Conservation (phyloP, 768 basidiomycete genomes). For the Trametes maxima region DNA sequence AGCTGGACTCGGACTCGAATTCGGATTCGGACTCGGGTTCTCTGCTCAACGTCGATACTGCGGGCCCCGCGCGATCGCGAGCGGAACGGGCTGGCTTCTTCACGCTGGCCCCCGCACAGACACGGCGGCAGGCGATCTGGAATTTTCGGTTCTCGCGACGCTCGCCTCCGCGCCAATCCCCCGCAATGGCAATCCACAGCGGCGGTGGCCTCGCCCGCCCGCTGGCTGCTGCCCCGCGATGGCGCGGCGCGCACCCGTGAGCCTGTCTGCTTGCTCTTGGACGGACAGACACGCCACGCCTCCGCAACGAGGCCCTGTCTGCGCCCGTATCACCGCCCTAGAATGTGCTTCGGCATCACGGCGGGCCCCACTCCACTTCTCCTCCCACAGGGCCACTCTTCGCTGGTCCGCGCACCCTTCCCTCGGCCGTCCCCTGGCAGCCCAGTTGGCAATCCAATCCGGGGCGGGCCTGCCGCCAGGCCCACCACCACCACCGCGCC, state of each 20-base stretch:
- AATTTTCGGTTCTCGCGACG: not conserved
- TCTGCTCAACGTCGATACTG: not conserved
- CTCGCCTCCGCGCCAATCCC: not conserved
- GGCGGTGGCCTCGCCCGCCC: too few relatives aligned
- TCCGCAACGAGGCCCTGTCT: slow-evolving; percentile 13
- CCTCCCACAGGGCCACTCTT: slow-evolving; percentile 14
- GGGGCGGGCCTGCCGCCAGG: not conserved
- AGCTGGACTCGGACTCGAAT: too few relatives aligned
- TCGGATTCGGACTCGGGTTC: not conserved
- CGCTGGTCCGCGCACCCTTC: not conserved
- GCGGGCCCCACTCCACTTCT: slow-evolving; percentile 7
- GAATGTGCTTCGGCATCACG: slow-evolving; percentile 12
- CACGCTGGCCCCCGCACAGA: not conserved
- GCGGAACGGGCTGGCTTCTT: not conserved
- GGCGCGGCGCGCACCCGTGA: not conserved
- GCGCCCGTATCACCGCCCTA: slow-evolving; percentile 13
- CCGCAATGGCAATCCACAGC: not conserved
- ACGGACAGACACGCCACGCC: not conserved
- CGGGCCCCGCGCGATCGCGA: slow-evolving; percentile 7
- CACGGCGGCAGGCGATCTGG: not conserved
- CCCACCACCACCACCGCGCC: not conserved
- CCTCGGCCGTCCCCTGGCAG: not conserved
- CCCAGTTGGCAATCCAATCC: not conserved
- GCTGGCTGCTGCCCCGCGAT: not conserved
- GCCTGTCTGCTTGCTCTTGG: too few relatives aligned